phyloP scores from a whole-genome alignment of 2,329 filamentous ascomycete species.

The Penicillium sp. region DNA sequence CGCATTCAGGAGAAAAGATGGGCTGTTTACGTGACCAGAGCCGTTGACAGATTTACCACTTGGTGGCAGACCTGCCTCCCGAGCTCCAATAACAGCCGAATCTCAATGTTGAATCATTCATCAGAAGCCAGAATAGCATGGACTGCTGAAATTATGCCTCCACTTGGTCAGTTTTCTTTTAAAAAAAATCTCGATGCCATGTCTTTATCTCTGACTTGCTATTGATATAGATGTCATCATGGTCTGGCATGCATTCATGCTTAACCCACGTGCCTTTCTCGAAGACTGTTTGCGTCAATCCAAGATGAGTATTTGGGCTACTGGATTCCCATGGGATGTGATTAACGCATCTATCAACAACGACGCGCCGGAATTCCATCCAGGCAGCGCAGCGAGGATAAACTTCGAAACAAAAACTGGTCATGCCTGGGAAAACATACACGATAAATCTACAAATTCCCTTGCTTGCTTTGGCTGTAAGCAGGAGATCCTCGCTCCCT shows the following conservation, averaged over 20 bases:
- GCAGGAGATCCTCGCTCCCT: conserved; percentile 50
- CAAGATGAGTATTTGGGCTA: conserved; percentile 58
- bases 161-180: conserved; percentile 62
- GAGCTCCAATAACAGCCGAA: conserved; percentile 12
- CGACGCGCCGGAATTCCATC: conserved; percentile 46
- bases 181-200: background rate
- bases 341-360: conserved; percentile 61
- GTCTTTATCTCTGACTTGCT: conserved; percentile 1
- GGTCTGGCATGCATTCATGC: conserved; percentile 78
- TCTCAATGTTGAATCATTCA: background rate
- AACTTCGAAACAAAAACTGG: conserved; percentile 54
- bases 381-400: conserved; percentile 45
- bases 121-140: conserved; percentile 34
- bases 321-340: conserved; percentile 66
- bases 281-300: conserved; percentile 69
- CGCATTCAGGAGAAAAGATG: conserved; percentile 71
- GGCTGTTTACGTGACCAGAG: conserved; percentile 68
- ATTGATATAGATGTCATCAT: conserved; percentile 65
- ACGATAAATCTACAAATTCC: conserved; percentile 45
- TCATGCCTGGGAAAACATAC: conserved; percentile 60
- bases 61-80: conserved; percentile 60
- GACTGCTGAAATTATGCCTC: conserved; percentile 53
- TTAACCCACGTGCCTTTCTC: conserved; percentile 73
- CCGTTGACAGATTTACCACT: conserved; percentile 65
- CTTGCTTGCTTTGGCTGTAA: conserved; percentile 57